Conservation (phyloP, 371 early-diverging fungal genomes). For the Massospora cicadina region DNA sequence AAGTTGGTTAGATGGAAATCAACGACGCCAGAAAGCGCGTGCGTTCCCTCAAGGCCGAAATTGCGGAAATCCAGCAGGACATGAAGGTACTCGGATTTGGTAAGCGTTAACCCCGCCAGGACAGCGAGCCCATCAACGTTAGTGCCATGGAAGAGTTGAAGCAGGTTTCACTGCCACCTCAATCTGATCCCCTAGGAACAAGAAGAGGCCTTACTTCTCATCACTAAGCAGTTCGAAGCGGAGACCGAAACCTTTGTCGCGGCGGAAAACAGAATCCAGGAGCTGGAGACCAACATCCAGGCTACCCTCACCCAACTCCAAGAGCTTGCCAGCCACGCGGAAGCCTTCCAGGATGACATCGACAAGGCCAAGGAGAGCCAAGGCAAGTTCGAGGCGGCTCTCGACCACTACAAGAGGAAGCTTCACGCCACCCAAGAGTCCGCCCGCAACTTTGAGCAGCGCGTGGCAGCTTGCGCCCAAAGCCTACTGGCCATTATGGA, state of each 20-base stretch:
- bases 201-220: not conserved
- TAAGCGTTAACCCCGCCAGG: constrained; percentile 9
- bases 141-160: not conserved
- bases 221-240: not conserved
- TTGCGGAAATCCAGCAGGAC: not conserved
- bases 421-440: not conserved
- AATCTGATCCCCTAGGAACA: not conserved
- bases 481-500: constrained; percentile 18
- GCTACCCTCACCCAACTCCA: not conserved
- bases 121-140: not conserved
- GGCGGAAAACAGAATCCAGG: not conserved
- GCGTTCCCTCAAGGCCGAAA: not conserved
- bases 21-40: not conserved
- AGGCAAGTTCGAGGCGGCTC: not conserved
- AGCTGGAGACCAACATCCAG: not conserved
- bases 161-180: constrained; percentile 12
- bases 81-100: not conserved
- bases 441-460: not conserved
- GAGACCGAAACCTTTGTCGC: not conserved
- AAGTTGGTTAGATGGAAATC: not conserved
- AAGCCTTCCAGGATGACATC: not conserved
- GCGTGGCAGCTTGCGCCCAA: not conserved
- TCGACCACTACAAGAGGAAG: not conserved
- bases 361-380: not conserved
- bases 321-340: not conserved